Conservation (phyloP, 1,284 basidiomycete species). For the Microstroma glucosiphilum region DNA sequence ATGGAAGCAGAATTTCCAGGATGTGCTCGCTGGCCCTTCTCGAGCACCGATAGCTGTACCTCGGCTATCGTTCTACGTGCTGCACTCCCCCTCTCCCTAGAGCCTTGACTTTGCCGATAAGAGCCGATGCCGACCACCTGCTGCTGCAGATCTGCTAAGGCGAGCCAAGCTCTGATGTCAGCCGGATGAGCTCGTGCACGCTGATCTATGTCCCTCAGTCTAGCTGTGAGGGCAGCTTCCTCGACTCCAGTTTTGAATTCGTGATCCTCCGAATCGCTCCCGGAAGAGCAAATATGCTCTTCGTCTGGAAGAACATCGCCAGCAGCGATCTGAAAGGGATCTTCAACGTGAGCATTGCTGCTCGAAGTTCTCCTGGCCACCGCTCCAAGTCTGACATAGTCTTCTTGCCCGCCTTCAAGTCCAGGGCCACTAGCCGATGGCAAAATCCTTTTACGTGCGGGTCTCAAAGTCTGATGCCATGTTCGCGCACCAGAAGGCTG, state of each 20-base stretch:
- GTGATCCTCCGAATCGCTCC: neutral
- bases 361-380: neutral
- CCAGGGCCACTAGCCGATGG: neutral
- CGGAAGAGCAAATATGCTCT: no score
- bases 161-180: conserved; percentile 1
- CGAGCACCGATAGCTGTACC: neutral
- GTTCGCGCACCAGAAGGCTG: neutral
- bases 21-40: neutral
- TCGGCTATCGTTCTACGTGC: neutral
- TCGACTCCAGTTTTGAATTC: neutral
- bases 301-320: no score
- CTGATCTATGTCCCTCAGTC: neutral
- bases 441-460: neutral
- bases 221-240: neutral
- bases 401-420: neutral
- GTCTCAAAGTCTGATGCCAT: neutral
- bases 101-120: neutral
- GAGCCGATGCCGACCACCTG: neutral
- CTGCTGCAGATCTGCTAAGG: neutral
- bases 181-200: neutral
- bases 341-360: neutral
- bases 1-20: neutral
- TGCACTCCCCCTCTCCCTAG: neutral
- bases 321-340: no score
- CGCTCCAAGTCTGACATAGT: neutral